Percentiles rank a stretch among this genome's conserved stretches.
These are phyloP conservation scores for Globisporangium perplexum DNA, from an alignment of 352 stramenopile genomes.

Conservation along the genomic window DNA sequence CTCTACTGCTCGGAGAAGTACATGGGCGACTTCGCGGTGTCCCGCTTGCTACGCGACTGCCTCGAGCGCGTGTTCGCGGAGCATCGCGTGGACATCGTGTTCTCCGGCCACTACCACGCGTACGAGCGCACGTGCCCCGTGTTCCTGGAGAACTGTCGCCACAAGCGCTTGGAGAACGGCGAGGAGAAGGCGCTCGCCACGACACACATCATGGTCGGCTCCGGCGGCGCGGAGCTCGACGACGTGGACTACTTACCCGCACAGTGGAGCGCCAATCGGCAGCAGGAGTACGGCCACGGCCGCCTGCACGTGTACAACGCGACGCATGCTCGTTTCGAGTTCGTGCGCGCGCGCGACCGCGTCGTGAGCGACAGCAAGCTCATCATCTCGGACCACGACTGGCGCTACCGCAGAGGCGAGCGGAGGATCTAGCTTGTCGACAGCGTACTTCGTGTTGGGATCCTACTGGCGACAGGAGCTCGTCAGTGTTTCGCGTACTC, in stretches of 20 bases:
- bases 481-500: background rate
- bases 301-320: constrained; percentile 34
- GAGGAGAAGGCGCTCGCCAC: constrained; percentile 16
- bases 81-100: constrained; percentile 21
- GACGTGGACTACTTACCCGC: constrained; percentile 17
- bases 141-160: constrained; percentile 16
- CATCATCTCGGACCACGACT: constrained; percentile 32
- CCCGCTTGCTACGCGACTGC: constrained; percentile 13
- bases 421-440: background rate
- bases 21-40: constrained; percentile 8
- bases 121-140: constrained; percentile 29
- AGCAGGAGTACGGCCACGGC: constrained; percentile 33
- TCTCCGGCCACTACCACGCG: constrained; percentile 23
- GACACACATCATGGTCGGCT: constrained; percentile 40
- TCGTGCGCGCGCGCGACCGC: constrained; percentile 22
- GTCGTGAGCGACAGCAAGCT: constrained; percentile 25
- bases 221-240: constrained; percentile 33
- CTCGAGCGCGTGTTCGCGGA: constrained; percentile 17
- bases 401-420: constrained; percentile 14
- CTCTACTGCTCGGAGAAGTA: constrained; percentile 24
- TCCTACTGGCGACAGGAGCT: too few relatives aligned
- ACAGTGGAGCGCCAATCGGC: constrained; percentile 19
- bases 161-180: constrained; percentile 4
- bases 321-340: constrained; percentile 33
- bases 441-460: background rate